phyloP scores from a whole-genome alignment of 768 basidiomycete species.

The Leucocoprinus birnbaumii region DNA sequence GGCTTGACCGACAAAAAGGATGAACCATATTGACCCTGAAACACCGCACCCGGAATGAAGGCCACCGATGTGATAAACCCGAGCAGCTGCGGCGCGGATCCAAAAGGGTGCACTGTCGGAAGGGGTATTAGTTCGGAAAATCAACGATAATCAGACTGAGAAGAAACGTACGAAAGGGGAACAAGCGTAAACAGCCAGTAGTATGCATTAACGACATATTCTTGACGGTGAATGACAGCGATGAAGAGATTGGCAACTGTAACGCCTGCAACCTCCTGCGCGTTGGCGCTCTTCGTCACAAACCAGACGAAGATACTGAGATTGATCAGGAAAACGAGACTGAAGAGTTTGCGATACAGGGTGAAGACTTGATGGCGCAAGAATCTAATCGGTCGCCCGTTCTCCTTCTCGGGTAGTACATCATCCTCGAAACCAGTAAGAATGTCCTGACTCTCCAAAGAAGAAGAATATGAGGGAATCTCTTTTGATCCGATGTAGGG shows the following conservation, averaged over 20 bases:
- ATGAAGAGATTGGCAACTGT: conserved; percentile 45
- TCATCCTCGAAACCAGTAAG: conserved; percentile 5
- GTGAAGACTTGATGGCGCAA: conserved; percentile 53
- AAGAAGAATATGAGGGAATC: too few relatives aligned
- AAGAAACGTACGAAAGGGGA: conserved; percentile 39
- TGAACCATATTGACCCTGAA: conserved; percentile 51
- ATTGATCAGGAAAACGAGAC: conserved; percentile 53
- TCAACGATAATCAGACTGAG: too few relatives aligned
- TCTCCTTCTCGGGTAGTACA: not conserved
- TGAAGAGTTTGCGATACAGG: conserved; percentile 57
- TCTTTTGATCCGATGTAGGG: too few relatives aligned
- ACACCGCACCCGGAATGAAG: conserved; percentile 51
- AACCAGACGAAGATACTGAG: conserved; percentile 47
- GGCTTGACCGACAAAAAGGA: conserved; percentile 43
- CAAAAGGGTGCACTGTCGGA: conserved; percentile 23
- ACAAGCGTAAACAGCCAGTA: conserved; percentile 50
- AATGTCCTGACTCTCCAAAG: conserved; percentile 1
- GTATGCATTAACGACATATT: conserved; percentile 57
- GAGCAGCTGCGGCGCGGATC: conserved; percentile 43
- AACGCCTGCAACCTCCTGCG: conserved; percentile 34
- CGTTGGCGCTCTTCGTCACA: conserved; percentile 29
- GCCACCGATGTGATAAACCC: conserved; percentile 55
- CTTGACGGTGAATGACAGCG: conserved; percentile 46
- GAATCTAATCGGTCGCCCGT: not conserved
- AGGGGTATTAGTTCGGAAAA: too few relatives aligned